Evolutionary conservation across 495 filamentous ascomycete genomes (phyloP).

Genomic region (Penicillium simplicissimum): DNA sequence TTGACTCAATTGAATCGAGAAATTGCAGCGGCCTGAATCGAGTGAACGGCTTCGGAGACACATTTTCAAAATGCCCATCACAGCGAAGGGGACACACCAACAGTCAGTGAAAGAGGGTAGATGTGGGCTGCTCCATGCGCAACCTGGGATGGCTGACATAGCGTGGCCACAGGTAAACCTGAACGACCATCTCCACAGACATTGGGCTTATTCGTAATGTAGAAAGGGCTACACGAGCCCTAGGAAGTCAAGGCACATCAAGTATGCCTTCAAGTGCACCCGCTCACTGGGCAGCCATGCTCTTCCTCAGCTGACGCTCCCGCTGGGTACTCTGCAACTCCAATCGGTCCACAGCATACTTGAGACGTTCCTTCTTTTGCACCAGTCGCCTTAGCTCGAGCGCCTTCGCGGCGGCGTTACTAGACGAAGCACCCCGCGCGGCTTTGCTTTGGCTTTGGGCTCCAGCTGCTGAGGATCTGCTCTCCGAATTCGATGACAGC

Average conservation of each 20-base stretch:
- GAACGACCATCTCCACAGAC: neutral
- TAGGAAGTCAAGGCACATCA: neutral
- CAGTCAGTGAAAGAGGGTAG: neutral
- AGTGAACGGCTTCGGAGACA: neutral
- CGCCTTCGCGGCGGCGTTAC: conserved; percentile 60
- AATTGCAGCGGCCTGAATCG: neutral
- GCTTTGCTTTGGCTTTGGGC: conserved; percentile 25
- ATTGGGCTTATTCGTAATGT: too few relatives aligned
- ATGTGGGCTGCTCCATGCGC: neutral
- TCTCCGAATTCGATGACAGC: conserved; percentile 45
- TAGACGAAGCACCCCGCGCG: conserved; percentile 36
- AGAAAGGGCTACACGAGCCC: neutral
- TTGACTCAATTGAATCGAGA: neutral
- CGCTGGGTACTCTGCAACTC: conserved; percentile 64
- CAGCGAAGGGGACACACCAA: neutral
- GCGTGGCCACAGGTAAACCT: neutral
- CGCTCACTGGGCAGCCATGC: conserved; percentile 59
- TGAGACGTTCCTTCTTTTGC: conserved; percentile 75
- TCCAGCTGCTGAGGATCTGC: conserved; percentile 28
- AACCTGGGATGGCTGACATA: neutral
- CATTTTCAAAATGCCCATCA: neutral
- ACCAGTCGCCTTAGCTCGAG: conserved; percentile 62
- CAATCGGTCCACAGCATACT: conserved; percentile 74
- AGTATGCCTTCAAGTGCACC: neutral
- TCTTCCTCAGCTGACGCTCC: conserved; percentile 78